Base-by-base conservation (phyloP, 345 rosid genomes). In the Heritiera fomes region DNA sequence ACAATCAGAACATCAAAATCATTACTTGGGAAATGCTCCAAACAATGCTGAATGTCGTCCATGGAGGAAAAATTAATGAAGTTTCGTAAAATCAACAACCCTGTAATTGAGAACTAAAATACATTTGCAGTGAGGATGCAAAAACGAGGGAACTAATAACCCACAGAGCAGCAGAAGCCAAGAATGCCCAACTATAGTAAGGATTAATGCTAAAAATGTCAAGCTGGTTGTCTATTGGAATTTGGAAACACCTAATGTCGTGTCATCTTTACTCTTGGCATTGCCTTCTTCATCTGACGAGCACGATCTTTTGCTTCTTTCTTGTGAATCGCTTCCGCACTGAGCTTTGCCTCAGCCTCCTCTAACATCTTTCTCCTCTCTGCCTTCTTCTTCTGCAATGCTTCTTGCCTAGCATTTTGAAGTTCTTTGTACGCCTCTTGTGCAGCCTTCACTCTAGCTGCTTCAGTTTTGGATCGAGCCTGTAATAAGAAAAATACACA, bases 401-500 rank as follows among this genome's bases (percentile, higher is more conserved):
- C 98, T 83, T 96, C 99, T 84, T 96, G 99, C 79, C 99, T 94
- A 8, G 88, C 97, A 78, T 82, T 88, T 71, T 92, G 90, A 81
- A 92, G 95, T 85, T 96, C 98, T 82, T 89, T 96, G 88, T 90
- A 84, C 11, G 92, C 94, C 85, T 96, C 98, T 81, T 94, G 95
- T 8, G 95, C 97, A n/a, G 91, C 97, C 85, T 92, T 96, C 45
- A 64, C 78, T 75, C 99, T 92, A 14, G 91, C 91, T 12, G 93
- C 86, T 50, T 96, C 98, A 0, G 98, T 92, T 84, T 96, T 96
- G 47, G 93, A 84, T 77, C 92, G 86, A 79, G 94, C 97, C 99
- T 95, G 90, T 77, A 81, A 11, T 75, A 50, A 49, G 45, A 64
- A 38, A 11, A 61, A 56, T 34, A 34, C 47, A 11, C 6, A 6